Conservation (phyloP, 1,139 yeast genomes). For the Pichiaceae sp. region DNA sequence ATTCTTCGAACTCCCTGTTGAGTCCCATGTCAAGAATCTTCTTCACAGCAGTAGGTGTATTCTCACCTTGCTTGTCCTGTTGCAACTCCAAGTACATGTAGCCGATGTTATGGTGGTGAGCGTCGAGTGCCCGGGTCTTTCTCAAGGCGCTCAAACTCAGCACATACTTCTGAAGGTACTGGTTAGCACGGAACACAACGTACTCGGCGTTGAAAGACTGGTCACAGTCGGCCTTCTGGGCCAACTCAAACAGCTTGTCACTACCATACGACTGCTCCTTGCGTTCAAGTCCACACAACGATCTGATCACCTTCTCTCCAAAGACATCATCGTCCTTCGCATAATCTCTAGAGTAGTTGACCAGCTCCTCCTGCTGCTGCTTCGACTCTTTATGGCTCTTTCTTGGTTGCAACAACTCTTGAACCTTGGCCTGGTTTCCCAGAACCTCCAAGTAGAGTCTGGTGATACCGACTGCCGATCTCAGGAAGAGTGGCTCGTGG, state of each 20-base stretch:
- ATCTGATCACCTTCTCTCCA: conserved; percentile 27
- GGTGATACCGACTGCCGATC: conserved; percentile 63
- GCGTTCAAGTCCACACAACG: conserved; percentile 18
- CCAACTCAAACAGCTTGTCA: not conserved
- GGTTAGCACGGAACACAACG: conserved; percentile 32
- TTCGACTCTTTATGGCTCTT: conserved; percentile 25
- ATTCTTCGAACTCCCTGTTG: conserved; percentile 10
- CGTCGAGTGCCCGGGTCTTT: conserved; percentile 9
- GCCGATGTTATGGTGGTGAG: conserved; percentile 11
- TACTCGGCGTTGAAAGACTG: conserved; percentile 6
- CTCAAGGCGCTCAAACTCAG: conserved; percentile 20
- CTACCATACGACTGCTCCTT: not conserved
- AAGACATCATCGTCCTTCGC: conserved; percentile 42
- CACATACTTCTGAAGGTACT: conserved; percentile 35
- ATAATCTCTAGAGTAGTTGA: conserved; percentile 32
- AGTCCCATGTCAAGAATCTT: conserved; percentile 40
- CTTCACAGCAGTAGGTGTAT: conserved; percentile 23
- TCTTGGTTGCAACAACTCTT: conserved; percentile 13
- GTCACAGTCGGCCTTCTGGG: conserved; percentile 28
- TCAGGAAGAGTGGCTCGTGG: conserved; percentile 58
- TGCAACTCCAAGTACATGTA: conserved; percentile 10
- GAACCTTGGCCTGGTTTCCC: conserved; percentile 15
- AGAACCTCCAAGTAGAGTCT: conserved; percentile 44
- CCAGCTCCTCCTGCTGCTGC: conserved; percentile 29
- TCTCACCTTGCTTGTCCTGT: conserved; percentile 5